Evolutionary conservation across 2,329 filamentous ascomycete species (phyloP), one percentile per base, ranked within the genome.

Genomic region (Aureobasidium pullulans): DNA sequence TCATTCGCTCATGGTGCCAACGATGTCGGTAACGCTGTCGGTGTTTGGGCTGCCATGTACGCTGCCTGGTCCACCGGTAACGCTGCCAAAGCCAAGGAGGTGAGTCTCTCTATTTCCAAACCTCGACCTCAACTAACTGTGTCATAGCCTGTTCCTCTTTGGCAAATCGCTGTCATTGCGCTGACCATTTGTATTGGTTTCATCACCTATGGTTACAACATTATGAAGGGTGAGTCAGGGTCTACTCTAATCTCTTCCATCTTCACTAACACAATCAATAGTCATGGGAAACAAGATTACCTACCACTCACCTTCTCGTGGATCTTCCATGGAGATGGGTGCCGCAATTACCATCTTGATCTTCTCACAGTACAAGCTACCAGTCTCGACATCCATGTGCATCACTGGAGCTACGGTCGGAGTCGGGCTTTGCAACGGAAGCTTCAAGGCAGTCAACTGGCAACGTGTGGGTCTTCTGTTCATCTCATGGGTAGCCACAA

Each of bases 141-240:
- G 2, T 6, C 4, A 13, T 13, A 50, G 3, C 72, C 80, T 0
- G 88, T 92, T 0, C 85, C 86, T 3, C 68, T 88, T 47, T 93
- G 89, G 89, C 87, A 90, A 73, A 80, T 92, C 58, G 88, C 85
- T 53, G 85, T 91, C 16, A 76, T 88, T 11, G 80, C 79, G 68
- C 71, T 72, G 4, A 75, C 72, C 61, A 80, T 84, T 44, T 78
- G 78, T 49, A 68, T 84, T 47, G 83, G 83, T 62, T 76, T 84
- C 61, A 82, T 81, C 77, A 83, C 81, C 31, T 85, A 84, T 63
- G 83, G 82, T 1, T 85, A 85, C 70, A 82, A 84, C 68, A 84
- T 86, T 70, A 86, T 86, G 82, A 76, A 78, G 48, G 52, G 52
- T 56, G 15, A 44, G 52, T 44, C 39, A 10, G 16, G 37, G 15